A percentile compares a stretch with the other conserved stretches of the same genome.
phyloP scores from a whole-genome alignment of 768 basidiomycete genomes.

The Cyclocybe aegerita region DNA sequence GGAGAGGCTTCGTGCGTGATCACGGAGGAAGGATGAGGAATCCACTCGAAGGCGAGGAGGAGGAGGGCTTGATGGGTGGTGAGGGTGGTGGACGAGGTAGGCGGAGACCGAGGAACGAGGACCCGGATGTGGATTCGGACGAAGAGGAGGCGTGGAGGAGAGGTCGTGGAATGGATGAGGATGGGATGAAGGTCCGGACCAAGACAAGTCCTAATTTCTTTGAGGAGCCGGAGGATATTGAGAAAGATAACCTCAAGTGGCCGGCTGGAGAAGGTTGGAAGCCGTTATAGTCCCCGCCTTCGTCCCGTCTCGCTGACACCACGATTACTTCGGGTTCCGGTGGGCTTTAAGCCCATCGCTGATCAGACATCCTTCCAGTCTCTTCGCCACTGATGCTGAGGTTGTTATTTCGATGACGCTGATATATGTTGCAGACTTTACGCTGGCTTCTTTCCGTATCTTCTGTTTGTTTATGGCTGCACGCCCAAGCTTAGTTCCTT shows the following conservation, averaged over 20 bases:
- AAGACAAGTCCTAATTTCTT: neutral
- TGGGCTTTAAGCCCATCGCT: too few species aligned
- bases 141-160: slow-evolving; percentile 3
- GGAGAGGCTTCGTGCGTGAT: slow-evolving; percentile 53
- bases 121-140: slow-evolving; percentile 25
- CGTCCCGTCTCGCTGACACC: neutral
- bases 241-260: slow-evolving; percentile 60
- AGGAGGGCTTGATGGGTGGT: slow-evolving; percentile 33
- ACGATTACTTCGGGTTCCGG: too few species aligned
- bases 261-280: slow-evolving; percentile 59
- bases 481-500: too few species aligned
- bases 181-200: neutral
- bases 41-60: slow-evolving; percentile 30
- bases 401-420: too few species aligned
- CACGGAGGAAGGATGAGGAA: slow-evolving; percentile 27
- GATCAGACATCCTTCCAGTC: too few species aligned
- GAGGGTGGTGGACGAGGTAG: slow-evolving; percentile 33
- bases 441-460: too few species aligned
- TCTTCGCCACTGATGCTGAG: too few species aligned
- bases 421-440: too few species aligned
- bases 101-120: slow-evolving; percentile 29
- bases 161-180: slow-evolving; percentile 2
- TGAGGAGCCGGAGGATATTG: slow-evolving; percentile 16
- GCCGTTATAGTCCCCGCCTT: slow-evolving; percentile 28
- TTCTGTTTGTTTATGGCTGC: too few species aligned